Conservation (phyloP, 164 flowering plant genomes). For the Brasenia schreberi region DNA sequence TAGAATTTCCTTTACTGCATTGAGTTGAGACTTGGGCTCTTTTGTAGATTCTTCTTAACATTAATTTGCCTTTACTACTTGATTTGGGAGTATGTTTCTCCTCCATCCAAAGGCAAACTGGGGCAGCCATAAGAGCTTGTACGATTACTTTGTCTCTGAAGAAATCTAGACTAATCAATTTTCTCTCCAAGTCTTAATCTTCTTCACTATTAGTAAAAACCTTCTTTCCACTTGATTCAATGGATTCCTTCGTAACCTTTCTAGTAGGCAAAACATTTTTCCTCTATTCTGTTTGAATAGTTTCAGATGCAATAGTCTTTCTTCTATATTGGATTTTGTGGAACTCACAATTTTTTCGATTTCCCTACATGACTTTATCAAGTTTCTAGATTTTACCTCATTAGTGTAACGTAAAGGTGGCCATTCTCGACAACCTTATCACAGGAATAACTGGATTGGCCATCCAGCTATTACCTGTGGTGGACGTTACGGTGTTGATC, state of each 20-base stretch:
- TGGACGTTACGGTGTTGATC: too few relatives aligned
- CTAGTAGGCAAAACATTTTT: too few relatives aligned
- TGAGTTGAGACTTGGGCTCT: background rate
- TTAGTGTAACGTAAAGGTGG: too few relatives aligned
- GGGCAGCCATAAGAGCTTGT: conserved; percentile 36
- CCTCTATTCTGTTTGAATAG: background rate
- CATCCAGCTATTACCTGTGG: too few relatives aligned
- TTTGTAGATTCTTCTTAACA: background rate
- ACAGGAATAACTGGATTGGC: too few relatives aligned
- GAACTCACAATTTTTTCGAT: background rate
- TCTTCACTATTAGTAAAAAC: background rate
- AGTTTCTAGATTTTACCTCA: background rate
- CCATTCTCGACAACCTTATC: too few relatives aligned
- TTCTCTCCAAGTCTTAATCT: conserved; percentile 1
- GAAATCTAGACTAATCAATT: conserved; percentile 3
- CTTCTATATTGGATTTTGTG: background rate
- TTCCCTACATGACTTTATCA: background rate
- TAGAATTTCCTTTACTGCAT: background rate
- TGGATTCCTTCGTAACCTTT: too few relatives aligned
- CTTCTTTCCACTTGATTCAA: too few relatives aligned
- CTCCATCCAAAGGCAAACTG: conserved; percentile 34
- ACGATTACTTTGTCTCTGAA: conserved; percentile 18
- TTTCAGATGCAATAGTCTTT: background rate
- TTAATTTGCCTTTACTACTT: conserved; percentile 8
- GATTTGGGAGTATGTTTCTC: conserved; percentile 12